These are phyloP conservation scores for Penicillium brasilianum DNA, from an alignment of 2,329 filamentous ascomycete genomes.

Conservation along the genomic window DNA sequence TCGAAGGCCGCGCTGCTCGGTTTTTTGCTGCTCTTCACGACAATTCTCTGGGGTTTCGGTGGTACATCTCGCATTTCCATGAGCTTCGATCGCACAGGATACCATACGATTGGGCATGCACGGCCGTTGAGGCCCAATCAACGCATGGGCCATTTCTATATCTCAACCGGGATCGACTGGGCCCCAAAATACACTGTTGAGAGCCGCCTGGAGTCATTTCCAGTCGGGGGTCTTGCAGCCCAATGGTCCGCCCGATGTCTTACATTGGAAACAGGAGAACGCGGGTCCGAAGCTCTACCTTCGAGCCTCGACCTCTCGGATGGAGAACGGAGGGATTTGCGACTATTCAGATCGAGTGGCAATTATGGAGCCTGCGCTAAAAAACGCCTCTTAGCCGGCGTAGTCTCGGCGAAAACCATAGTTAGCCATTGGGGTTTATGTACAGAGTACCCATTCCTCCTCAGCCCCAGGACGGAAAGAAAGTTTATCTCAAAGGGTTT, in stretches of 20 bases:
- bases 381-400: conserved; percentile 10
- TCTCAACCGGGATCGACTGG: conserved; percentile 16
- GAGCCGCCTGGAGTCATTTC: conserved; percentile 19
- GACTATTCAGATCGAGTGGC: conserved; percentile 8
- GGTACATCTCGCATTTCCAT: neutral
- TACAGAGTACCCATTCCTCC: conserved; percentile 15
- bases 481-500: conserved; percentile 20
- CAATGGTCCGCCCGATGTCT: conserved; percentile 31
- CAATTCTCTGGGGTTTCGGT: neutral
- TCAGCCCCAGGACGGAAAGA: neutral
- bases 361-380: conserved; percentile 13
- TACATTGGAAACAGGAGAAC: conserved; percentile 16
- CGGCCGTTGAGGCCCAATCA: conserved; percentile 29
- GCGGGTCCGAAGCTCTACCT: conserved; percentile 5
- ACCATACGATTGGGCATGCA: conserved; percentile 24
- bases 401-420: conserved; percentile 4
- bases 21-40: conserved; percentile 1
- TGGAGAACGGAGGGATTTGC: neutral
- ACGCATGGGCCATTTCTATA: conserved; percentile 30
- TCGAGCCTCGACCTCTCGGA: conserved; percentile 2
- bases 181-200: conserved; percentile 10
- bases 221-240: conserved; percentile 25
- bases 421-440: conserved; percentile 16
- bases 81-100: conserved; percentile 1
- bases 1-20: neutral